Evolutionary conservation across 2,329 filamentous ascomycete genomes (phyloP), one percentile per base, ranked within the genome.

Genomic region (Penicillium nordicum): DNA sequence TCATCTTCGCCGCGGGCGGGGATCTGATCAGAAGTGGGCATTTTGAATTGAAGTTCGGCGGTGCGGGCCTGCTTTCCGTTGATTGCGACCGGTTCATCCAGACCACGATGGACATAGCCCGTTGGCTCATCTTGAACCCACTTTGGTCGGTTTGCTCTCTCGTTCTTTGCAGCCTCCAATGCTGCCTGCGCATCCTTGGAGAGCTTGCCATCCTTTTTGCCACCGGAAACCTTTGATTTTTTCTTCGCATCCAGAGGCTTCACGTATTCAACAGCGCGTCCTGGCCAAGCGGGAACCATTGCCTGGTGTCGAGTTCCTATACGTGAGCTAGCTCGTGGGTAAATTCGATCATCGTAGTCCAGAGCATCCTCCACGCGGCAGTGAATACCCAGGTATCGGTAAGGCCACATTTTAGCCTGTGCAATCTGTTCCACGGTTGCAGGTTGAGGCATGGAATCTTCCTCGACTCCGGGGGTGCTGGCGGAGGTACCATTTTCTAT

Each of bases 271-370:
- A 97, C 87, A 0, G 92, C 87, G 52, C 85, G 86, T 5, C 93
- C 94, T 53, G 88, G 88, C 94, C 94, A 99, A 6, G 89, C 82
- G 47, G 84, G 80, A 34, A 96, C 89, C 64, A 86, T 88, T 4
- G 94, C 93, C 77, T 99, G 94, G 73, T 97, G 92, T 53, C 92
- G 86, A 10, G 92, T 90, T 8, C 94, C 94, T 37, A 97, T 80
- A 37, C 94, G 88, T 53, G 94, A 97, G 70, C 92, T 95, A 16
- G 94, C 93, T 63, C 94, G 88, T 9, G 94, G 94, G 70, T 97
- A 97, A 63, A 99, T 97, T 62, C 94, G 88, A 73, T 99, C 94
- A 69, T 99, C 94, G 70, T 96, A 96, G 72, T 99, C 94, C 30
- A 99, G 80, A 0, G 91, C 94, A 76, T 99, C 94, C 73, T 97